Conservation (phyloP, 257 asterid species). For the Thymus quinquecostatus region DNA sequence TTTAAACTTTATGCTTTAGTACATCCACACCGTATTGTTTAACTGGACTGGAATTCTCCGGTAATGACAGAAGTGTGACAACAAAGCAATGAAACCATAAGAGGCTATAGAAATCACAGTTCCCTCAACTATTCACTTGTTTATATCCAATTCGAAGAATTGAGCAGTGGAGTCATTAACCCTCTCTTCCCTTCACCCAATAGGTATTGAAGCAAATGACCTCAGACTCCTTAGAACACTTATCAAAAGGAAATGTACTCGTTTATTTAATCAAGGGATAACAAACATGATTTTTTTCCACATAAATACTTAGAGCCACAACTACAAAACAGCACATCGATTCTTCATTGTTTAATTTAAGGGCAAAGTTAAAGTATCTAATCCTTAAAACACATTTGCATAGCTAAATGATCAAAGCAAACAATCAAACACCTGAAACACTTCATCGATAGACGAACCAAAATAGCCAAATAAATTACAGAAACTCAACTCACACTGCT, state of each 20-base stretch:
- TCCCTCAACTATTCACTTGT: not conserved
- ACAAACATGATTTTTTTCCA: not conserved
- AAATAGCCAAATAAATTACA: not conserved
- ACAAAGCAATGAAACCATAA: not conserved
- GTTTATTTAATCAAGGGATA: not conserved
- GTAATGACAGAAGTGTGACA: not conserved
- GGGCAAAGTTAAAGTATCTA: not conserved
- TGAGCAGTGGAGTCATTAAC: not conserved
- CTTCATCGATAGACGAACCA: not conserved
- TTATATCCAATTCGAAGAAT: not conserved
- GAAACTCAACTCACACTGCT: constrained; percentile 47
- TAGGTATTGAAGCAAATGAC: too few relatives aligned
- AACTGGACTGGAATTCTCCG: not conserved
- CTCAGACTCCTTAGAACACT: not conserved
- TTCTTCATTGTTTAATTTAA: not conserved
- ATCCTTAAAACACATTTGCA: not conserved
- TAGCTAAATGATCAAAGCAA: not conserved
- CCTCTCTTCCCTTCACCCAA: not conserved
- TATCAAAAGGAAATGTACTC: not conserved
- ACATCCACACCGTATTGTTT: not conserved
- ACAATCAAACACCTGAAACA: not conserved
- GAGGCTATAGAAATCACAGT: constrained; percentile 10
- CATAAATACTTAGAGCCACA: not conserved
- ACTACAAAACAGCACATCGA: not conserved
- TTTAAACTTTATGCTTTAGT: not conserved